These are phyloP conservation scores for Pichia cabralensis DNA, from an alignment of 805 yeast genomes.

Conservation along the genomic window DNA sequence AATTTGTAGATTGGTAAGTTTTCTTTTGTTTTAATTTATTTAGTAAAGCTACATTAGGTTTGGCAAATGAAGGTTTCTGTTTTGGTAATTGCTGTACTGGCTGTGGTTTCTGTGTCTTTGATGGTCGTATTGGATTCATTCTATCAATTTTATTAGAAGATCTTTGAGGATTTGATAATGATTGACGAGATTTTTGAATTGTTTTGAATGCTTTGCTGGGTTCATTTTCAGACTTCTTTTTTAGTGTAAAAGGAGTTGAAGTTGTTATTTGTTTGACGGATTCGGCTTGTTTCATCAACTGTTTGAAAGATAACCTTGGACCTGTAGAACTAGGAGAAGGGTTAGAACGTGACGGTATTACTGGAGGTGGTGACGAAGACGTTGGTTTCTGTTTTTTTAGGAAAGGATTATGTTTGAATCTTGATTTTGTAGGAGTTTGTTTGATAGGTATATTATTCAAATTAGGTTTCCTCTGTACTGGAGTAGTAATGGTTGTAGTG, in stretches of 20 bases:
- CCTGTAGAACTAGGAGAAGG: constrained; percentile 14
- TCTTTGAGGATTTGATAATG: neutral
- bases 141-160: too few relatives aligned
- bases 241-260: constrained; percentile 28
- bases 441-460: neutral
- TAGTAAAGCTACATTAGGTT: constrained; percentile 47
- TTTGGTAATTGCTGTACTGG: neutral
- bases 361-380: neutral
- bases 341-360: neutral
- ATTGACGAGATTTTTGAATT: constrained; percentile 8
- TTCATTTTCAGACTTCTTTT: constrained; percentile 13
- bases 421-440: constrained; percentile 3
- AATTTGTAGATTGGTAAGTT: neutral
- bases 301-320: constrained; percentile 49
- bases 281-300: constrained; percentile 61
- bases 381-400: neutral
- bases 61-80: constrained; percentile 28
- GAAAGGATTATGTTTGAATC: constrained; percentile 4
- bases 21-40: constrained; percentile 32
- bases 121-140: neutral
- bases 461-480: neutral
- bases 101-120: neutral
- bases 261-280: constrained; percentile 41
- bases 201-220: constrained; percentile 10
- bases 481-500: too few relatives aligned